Evolutionary conservation across 129 eudicot genomes (phyloP).

Genomic region (Helichrysum umbraculigerum): DNA sequence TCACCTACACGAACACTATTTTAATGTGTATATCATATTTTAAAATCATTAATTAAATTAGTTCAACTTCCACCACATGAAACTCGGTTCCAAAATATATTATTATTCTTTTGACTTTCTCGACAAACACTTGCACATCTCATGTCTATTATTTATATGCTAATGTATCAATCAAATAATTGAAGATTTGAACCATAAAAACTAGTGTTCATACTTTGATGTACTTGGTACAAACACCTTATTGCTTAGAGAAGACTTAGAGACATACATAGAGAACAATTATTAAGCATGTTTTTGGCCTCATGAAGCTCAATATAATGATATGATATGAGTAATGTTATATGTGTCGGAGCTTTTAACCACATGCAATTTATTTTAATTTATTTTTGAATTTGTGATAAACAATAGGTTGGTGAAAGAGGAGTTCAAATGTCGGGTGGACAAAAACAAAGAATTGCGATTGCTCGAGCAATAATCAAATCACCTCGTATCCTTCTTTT

Average conservation of each 20-base stretch:
- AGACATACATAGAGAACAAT: neutral
- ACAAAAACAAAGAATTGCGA: slow-evolving; percentile 94
- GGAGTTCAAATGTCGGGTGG: slow-evolving; percentile 99
- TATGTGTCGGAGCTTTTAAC: no score
- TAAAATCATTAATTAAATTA: neutral
- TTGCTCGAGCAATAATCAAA: slow-evolving; percentile 88
- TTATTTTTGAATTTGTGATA: neutral
- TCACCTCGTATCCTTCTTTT: slow-evolving; percentile 87
- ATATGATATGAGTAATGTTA: no score
- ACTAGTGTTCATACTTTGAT: no score
- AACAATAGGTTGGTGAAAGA: slow-evolving; percentile 82
- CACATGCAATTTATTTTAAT: no score
- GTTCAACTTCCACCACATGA: slow-evolving; percentile 6
- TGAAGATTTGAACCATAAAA: no score
- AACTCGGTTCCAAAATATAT: neutral
- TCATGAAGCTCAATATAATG: neutral
- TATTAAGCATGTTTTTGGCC: neutral
- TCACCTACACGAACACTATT: neutral
- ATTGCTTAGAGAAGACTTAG: neutral
- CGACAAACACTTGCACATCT: no score
- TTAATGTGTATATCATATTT: neutral
- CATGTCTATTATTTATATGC: no score
- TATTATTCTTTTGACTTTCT: no score
- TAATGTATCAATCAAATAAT: no score
- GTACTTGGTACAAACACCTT: neutral